A percentile compares a stretch with the other conserved stretches of the same genome.
Evolutionary conservation across 2,329 filamentous ascomycete species (phyloP).

Genomic region (Fusarium sp.): DNA sequence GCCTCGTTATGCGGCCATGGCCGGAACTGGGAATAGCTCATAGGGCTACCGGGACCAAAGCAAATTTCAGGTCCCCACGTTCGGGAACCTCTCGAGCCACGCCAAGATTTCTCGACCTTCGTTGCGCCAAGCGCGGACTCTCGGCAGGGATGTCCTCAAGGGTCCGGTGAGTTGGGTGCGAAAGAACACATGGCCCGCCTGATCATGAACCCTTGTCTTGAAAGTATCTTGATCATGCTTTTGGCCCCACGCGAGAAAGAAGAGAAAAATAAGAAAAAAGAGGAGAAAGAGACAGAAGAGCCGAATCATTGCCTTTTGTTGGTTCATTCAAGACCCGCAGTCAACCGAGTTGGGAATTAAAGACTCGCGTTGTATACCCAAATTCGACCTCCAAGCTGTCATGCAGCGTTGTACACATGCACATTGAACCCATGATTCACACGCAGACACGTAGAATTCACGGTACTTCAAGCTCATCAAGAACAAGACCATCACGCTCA

Average conservation of each 20-base stretch:
- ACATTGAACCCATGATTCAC: neutral
- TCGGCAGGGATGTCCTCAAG: constrained; percentile 18
- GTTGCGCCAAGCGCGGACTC: constrained; percentile 24
- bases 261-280: neutral
- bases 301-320: neutral
- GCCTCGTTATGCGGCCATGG: constrained; percentile 28
- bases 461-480: neutral
- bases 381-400: neutral
- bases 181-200: constrained; percentile 3
- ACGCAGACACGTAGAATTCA: neutral
- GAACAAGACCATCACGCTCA: neutral
- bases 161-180: constrained; percentile 13
- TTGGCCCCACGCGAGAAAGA: neutral
- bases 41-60: constrained; percentile 15
- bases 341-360: neutral
- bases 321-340: neutral
- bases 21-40: constrained; percentile 22
- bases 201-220: constrained; percentile 19
- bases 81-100: constrained; percentile 1
- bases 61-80: neutral
- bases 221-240: neutral
- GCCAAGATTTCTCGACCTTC: constrained; percentile 12
- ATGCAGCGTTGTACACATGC: neutral
- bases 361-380: neutral
- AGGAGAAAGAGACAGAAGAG: neutral